These are phyloP conservation scores for Chrysoporthe deuterocubensis DNA, from an alignment of 2,329 filamentous ascomycete species.

Conservation along the genomic window DNA sequence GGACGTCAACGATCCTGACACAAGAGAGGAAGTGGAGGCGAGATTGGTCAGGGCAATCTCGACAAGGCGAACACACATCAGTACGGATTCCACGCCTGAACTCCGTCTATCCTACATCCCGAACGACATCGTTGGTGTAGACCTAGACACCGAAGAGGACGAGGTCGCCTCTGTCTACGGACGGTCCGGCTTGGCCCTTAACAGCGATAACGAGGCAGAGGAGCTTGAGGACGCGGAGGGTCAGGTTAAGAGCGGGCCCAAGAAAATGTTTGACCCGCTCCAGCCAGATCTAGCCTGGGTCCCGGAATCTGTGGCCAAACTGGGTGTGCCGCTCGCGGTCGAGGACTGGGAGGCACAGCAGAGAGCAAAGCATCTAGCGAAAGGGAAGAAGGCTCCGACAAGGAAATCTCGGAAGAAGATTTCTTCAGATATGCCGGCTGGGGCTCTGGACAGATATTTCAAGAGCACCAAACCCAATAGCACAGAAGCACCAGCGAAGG, in stretches of 20 bases:
- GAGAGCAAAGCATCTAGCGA: constrained; percentile 36
- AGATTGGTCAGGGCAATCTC: constrained; percentile 68
- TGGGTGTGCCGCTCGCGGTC: constrained; percentile 68
- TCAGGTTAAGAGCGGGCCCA: constrained; percentile 32
- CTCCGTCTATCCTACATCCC: constrained; percentile 80
- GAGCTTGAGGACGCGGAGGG: constrained; percentile 38
- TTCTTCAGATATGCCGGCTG: constrained; percentile 33
- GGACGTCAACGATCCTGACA: constrained; percentile 35
- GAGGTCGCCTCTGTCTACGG: constrained; percentile 55
- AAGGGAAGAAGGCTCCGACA: constrained; percentile 21
- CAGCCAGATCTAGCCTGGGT: constrained; percentile 71
- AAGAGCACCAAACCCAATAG: constrained; percentile 39
- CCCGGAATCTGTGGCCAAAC: constrained; percentile 63
- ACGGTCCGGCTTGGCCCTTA: constrained; percentile 61
- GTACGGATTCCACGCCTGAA: constrained; percentile 76
- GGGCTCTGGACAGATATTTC: constrained; percentile 45
- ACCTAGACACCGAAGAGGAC: constrained; percentile 74
- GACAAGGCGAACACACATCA: constrained; percentile 69
- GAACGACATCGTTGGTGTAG: constrained; percentile 74
- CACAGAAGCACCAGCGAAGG: background rate
- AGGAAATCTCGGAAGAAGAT: constrained; percentile 30
- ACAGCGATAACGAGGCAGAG: constrained; percentile 68
- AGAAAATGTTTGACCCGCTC: constrained; percentile 65
- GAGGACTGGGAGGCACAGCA: constrained; percentile 63
- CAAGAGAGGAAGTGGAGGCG: constrained; percentile 49